phyloP scores from a whole-genome alignment of 305 asterid species.

The Fraxinus latifolia region DNA sequence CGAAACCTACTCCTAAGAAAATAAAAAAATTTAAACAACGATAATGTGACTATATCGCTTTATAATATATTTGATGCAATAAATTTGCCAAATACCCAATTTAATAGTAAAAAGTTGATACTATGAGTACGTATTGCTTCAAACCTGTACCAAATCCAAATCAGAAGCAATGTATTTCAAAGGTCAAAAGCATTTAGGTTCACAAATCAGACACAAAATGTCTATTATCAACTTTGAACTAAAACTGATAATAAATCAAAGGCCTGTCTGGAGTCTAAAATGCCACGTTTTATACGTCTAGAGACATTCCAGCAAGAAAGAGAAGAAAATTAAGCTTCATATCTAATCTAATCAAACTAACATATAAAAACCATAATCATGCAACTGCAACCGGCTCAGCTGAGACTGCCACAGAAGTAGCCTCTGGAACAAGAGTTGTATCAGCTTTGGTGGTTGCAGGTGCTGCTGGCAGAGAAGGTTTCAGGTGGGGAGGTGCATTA shows the following conservation, averaged over 20 bases:
- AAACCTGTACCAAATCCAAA: background rate
- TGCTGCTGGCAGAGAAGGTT: constrained; percentile 37
- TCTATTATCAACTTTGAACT: background rate
- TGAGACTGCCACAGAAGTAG: constrained; percentile 24
- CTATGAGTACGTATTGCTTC: background rate
- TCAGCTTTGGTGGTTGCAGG: constrained; percentile 27
- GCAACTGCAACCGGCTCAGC: constrained; percentile 48
- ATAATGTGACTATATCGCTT: background rate
- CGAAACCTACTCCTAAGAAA: background rate
- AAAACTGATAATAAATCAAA: background rate
- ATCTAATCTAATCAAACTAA: background rate
- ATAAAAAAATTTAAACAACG: background rate
- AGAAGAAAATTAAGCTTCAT: background rate
- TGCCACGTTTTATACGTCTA: constrained; percentile 8
- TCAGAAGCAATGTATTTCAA: background rate
- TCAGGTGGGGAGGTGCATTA: constrained; percentile 65
- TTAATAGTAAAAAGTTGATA: background rate
- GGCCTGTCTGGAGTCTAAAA: background rate
- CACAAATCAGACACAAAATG: background rate
- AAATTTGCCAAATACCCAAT: background rate
- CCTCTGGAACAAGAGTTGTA: constrained; percentile 16
- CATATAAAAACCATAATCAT: constrained; percentile 23
- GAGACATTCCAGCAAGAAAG: background rate
- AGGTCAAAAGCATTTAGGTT: background rate
- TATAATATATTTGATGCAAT: no score